phyloP scores from a whole-genome alignment of 257 asterid genomes.

The Eucommia ulmoides region DNA sequence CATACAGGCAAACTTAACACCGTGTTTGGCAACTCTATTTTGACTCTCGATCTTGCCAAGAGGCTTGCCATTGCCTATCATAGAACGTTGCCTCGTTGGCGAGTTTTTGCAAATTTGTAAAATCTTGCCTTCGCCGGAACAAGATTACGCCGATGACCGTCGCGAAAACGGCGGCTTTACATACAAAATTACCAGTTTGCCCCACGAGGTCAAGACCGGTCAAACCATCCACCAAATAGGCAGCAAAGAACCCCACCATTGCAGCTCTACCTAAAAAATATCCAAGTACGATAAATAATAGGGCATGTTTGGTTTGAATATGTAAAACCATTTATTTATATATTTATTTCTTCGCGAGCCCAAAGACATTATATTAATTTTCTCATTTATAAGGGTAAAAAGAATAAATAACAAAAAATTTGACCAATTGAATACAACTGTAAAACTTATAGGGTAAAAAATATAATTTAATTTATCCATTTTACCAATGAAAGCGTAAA shows the following conservation, averaged over 20 bases:
- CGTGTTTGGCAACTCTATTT: too few relatives aligned
- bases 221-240: conserved; percentile 44
- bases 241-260: conserved; percentile 63
- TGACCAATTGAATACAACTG: background rate
- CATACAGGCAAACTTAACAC: too few relatives aligned
- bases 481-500: too few relatives aligned
- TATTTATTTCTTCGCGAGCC: background rate
- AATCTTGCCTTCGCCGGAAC: conserved; percentile 32
- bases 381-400: too few relatives aligned
- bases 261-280: conserved; percentile 51
- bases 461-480: too few relatives aligned
- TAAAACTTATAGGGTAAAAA: too few relatives aligned
- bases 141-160: conserved; percentile 33
- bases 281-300: background rate
- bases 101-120: conserved; percentile 24
- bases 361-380: too few relatives aligned
- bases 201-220: conserved; percentile 56
- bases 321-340: background rate
- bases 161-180: conserved; percentile 37
- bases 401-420: background rate
- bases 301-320: background rate
- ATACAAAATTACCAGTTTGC: conserved; percentile 46
- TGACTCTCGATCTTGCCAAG: conserved; percentile 35
- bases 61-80: conserved; percentile 57
- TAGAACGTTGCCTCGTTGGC: conserved; percentile 60